Evolutionary conservation across 2,329 filamentous ascomycete genomes (phyloP).

Genomic region (Teratosphaeria zuluensis): DNA sequence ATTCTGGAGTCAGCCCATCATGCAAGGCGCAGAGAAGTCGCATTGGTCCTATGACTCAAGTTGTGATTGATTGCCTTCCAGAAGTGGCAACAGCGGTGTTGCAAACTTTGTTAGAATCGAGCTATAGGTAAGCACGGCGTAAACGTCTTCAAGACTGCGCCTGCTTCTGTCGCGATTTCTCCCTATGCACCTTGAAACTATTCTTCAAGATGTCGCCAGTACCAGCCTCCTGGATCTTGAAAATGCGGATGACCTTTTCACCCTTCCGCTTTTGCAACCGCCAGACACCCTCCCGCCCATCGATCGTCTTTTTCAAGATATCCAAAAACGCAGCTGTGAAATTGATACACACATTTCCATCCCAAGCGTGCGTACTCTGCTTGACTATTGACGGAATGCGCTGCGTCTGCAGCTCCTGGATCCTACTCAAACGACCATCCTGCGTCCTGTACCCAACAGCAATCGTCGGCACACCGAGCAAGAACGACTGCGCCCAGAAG

Average conservation of each 20-base stretch:
- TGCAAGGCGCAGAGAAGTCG: too few species aligned
- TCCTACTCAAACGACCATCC: conserved; percentile 57
- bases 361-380: conserved; percentile 63
- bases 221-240: conserved; percentile 61
- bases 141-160: neutral
- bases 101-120: neutral
- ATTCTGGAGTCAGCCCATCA: too few species aligned
- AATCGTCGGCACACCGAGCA: conserved; percentile 85
- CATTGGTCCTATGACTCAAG: too few species aligned
- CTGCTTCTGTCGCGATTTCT: conserved; percentile 8
- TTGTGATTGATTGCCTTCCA: neutral
- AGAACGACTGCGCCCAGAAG: conserved; percentile 93
- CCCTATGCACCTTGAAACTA: conserved; percentile 66
- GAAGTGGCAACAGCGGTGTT: neutral
- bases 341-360: conserved; percentile 88
- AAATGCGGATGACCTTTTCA: conserved; percentile 62
- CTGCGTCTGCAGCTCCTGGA: conserved; percentile 73
- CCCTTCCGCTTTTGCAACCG: conserved; percentile 56
- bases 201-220: conserved; percentile 67
- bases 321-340: conserved; percentile 70
- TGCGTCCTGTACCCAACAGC: conserved; percentile 78
- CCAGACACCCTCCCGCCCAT: conserved; percentile 62
- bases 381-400: conserved; percentile 68
- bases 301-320: conserved; percentile 40
- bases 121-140: neutral